Percentiles rank a stretch among this genome's conserved stretches.
Evolutionary conservation across 257 asterid species (phyloP).

Genomic region (Marsdenia floribunda): DNA sequence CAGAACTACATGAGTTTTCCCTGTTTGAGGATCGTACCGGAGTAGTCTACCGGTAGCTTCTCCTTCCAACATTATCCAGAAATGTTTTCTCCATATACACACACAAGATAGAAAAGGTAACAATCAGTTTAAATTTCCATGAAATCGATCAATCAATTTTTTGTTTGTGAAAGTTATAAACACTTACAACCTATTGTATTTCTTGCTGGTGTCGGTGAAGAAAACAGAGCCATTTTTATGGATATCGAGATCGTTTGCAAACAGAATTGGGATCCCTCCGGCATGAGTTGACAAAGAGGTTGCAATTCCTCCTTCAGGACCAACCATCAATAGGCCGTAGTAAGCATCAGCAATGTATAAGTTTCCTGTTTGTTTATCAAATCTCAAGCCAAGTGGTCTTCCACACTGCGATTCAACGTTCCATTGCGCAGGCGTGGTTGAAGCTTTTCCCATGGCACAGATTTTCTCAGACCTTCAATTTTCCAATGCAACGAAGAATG

Average conservation of each 20-base stretch:
- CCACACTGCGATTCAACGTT: constrained; percentile 66
- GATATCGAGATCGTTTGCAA: constrained; percentile 88
- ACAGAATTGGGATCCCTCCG: constrained; percentile 63
- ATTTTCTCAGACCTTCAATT: constrained; percentile 53
- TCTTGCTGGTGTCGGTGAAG: constrained; percentile 87
- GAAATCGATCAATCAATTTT: too few species aligned
- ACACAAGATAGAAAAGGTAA: too few species aligned
- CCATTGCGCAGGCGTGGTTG: constrained; percentile 80
- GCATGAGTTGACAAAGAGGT: constrained; percentile 59
- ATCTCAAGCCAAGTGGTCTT: constrained; percentile 82
- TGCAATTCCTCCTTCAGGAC: constrained; percentile 62
- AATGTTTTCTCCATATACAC: constrained; percentile 49
- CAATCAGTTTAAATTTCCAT: too few species aligned
- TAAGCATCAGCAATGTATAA: constrained; percentile 90
- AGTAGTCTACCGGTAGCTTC: constrained; percentile 81
- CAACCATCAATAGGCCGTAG: constrained; percentile 69
- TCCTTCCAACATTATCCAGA: constrained; percentile 80
- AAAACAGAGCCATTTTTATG: constrained; percentile 79
- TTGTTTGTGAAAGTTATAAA: too few species aligned
- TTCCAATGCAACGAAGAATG: background rate
- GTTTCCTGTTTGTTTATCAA: constrained; percentile 54
- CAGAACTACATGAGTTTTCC: constrained; percentile 60
- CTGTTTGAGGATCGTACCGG: constrained; percentile 65
- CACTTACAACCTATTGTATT: constrained; percentile 70
- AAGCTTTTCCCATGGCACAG: constrained; percentile 57